Conservation (phyloP, 352 stramenopile genomes). For the Pythium dissimile region DNA sequence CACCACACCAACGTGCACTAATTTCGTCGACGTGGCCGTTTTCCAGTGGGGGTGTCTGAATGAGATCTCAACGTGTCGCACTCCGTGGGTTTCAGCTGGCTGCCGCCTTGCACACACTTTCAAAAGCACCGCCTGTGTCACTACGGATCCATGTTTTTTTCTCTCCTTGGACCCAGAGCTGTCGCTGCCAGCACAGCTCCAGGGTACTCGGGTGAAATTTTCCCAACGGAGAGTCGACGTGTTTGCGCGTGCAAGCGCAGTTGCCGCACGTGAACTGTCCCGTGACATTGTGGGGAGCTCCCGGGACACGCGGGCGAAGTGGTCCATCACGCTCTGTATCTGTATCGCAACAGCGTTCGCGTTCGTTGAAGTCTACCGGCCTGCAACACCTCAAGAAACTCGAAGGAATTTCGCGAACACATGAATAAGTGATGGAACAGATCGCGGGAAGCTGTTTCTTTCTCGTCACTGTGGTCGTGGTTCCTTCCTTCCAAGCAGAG, state of each 20-base stretch:
- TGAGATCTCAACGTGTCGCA: not conserved
- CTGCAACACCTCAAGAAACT: not conserved
- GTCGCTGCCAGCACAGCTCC: too few relatives aligned
- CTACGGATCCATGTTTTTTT: too few relatives aligned
- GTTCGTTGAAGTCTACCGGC: not conserved
- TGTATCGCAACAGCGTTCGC: not conserved
- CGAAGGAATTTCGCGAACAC: too few relatives aligned
- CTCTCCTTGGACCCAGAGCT: too few relatives aligned
- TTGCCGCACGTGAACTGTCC: not conserved
- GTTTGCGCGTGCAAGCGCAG: not conserved
- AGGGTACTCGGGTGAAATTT: too few relatives aligned
- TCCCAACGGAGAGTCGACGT: not conserved
- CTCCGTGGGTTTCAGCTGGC: not conserved
- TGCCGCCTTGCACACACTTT: not conserved
- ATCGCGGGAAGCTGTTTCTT: too few relatives aligned
- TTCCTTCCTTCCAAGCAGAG: too few relatives aligned
- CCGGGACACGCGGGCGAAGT: not conserved
- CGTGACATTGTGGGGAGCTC: not conserved
- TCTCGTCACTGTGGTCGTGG: too few relatives aligned
- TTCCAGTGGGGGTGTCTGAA: not conserved
- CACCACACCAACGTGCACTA: not conserved
- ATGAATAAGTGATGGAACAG: too few relatives aligned
- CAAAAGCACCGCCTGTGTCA: too few relatives aligned
- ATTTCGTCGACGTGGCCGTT: not conserved
- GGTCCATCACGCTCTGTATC: not conserved